Evolutionary conservation across 176 grass and related monocot species (phyloP).

Genomic region (Chloris gayana): DNA sequence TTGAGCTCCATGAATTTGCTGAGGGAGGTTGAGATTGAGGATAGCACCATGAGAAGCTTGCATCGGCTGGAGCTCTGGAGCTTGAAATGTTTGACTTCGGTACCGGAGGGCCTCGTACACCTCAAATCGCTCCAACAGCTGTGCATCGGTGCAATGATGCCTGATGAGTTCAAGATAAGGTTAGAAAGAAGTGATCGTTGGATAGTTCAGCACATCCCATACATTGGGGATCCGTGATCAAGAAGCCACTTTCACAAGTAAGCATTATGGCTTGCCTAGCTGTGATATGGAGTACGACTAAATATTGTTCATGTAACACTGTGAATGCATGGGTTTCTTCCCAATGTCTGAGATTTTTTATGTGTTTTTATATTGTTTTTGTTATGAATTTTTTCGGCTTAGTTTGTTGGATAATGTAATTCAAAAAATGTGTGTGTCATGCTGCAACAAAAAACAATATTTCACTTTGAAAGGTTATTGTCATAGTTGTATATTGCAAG

Average conservation of each 20-base stretch:
- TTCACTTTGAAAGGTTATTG: too few relatives aligned
- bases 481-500: too few relatives aligned
- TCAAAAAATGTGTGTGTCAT: background rate
- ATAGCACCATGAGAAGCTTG: slow-evolving; percentile 37
- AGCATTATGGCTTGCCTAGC: background rate
- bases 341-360: too few relatives aligned
- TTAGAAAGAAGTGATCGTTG: background rate
- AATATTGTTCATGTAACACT: too few relatives aligned
- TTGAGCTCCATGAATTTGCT: slow-evolving; percentile 29
- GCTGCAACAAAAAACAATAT: background rate
- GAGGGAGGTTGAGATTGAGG: slow-evolving; percentile 28
- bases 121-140: slow-evolving; percentile 31
- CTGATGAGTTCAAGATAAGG: slow-evolving; percentile 6
- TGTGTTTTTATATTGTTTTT: background rate
- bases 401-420: background rate
- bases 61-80: slow-evolving; percentile 19
- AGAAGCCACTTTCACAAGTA: background rate
- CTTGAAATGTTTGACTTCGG: slow-evolving; percentile 20
- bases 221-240: slow-evolving; percentile 27
- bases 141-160: slow-evolving; percentile 19
- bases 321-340: too few relatives aligned
- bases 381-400: background rate
- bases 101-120: slow-evolving; percentile 25
- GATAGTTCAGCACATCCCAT: slow-evolving; percentile 34
- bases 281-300: background rate